Evolutionary conservation across 2,329 filamentous ascomycete genomes (phyloP).

Genomic region (Lasiodiplodia citricola): DNA sequence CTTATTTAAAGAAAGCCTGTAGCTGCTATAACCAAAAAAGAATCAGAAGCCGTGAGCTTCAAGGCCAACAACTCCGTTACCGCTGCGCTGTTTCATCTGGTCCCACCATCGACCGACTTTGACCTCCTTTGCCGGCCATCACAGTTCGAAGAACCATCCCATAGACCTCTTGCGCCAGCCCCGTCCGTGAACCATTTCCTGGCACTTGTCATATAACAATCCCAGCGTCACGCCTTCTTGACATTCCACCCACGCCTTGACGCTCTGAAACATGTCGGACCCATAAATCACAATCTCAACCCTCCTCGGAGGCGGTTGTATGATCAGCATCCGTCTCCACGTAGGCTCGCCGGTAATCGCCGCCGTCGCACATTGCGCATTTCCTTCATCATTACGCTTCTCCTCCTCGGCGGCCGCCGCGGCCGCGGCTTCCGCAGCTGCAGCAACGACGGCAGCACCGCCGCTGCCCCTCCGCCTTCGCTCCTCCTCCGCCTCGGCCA

Average conservation of each 20-base stretch:
- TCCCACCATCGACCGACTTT: constrained; percentile 33
- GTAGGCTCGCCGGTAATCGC: constrained; percentile 5
- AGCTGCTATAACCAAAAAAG: constrained; percentile 36
- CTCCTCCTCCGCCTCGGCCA: neutral
- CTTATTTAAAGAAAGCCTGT: constrained; percentile 31
- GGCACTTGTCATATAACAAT: constrained; percentile 4
- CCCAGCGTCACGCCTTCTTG: constrained; percentile 24
- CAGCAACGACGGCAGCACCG: neutral
- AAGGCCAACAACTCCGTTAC: neutral
- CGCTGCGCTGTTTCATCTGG: constrained; percentile 30
- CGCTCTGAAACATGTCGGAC: constrained; percentile 1
- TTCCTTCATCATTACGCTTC: no score
- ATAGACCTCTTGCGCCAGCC: constrained; percentile 12
- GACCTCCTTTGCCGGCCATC: constrained; percentile 39
- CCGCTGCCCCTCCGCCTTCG: neutral
- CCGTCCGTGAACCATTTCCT: neutral
- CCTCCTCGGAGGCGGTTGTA: constrained; percentile 23
- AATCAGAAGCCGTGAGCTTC: constrained; percentile 33
- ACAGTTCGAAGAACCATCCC: constrained; percentile 26
- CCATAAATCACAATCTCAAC: constrained; percentile 16
- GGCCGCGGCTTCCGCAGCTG: neutral
- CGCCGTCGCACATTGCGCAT: neutral
- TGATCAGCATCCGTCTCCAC: constrained; percentile 18
- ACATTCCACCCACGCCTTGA: constrained; percentile 14
- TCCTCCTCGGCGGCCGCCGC: neutral